phyloP scores from a whole-genome alignment of 2,329 filamentous ascomycete genomes.

The Graphilbum sp. region DNA sequence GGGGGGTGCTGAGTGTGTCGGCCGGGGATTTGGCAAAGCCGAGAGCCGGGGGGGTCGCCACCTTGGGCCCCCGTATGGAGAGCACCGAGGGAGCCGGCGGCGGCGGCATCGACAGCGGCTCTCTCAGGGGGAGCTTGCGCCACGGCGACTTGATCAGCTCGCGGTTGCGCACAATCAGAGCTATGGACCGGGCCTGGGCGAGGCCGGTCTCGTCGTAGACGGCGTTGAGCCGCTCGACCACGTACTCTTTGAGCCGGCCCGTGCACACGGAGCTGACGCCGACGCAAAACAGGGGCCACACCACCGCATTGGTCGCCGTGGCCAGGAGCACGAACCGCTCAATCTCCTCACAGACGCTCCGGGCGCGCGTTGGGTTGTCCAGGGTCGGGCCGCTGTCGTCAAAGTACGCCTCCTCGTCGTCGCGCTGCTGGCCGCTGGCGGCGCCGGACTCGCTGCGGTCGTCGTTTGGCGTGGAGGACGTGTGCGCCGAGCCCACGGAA shows the following conservation, averaged over 20 bases:
- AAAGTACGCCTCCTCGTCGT: slow-evolving; percentile 5
- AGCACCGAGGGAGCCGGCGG: neutral
- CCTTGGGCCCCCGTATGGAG: too few species aligned
- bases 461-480: neutral
- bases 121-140: slow-evolving; percentile 1
- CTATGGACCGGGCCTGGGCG: slow-evolving; percentile 26
- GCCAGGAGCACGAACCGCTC: slow-evolving; percentile 31
- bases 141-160: slow-evolving; percentile 11
- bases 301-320: slow-evolving; percentile 29
- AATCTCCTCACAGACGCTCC: slow-evolving; percentile 19
- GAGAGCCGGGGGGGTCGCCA: too few species aligned
- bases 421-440: neutral
- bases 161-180: slow-evolving; percentile 23
- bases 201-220: slow-evolving; percentile 29
- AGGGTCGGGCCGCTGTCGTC: slow-evolving; percentile 19
- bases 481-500: slow-evolving; percentile 1
- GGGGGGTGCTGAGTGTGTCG: too few species aligned
- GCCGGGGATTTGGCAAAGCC: too few species aligned
- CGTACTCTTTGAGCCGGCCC: slow-evolving; percentile 23
- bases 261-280: slow-evolving; percentile 30
- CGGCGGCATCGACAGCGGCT: neutral
- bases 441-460: neutral
- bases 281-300: slow-evolving; percentile 33
- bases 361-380: slow-evolving; percentile 22
- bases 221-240: slow-evolving; percentile 25